Conservation (phyloP, 2,329 filamentous ascomycete genomes). For the Diaporthe aspalathi region DNA sequence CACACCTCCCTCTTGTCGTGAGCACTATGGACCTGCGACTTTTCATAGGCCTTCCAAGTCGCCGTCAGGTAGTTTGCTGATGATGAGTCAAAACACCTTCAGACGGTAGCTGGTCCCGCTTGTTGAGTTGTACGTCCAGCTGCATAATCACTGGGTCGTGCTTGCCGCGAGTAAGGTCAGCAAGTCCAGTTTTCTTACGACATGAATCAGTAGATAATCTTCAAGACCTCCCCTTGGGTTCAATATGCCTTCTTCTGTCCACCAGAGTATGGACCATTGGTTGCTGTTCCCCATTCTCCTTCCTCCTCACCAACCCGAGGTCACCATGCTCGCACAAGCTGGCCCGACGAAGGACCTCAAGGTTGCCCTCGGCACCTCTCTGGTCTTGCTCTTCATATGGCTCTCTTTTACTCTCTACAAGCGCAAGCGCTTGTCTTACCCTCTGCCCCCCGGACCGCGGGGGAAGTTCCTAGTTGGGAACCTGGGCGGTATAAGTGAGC, state of each 20-base stretch:
- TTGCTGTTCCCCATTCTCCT: constrained; percentile 21
- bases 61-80: constrained; percentile 33
- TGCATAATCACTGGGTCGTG: constrained; percentile 35
- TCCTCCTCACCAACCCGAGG: background rate
- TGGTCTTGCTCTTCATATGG: constrained; percentile 28
- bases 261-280: constrained; percentile 8
- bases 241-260: constrained; percentile 22
- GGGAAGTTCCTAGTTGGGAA: constrained; percentile 47
- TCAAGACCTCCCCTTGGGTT: constrained; percentile 22
- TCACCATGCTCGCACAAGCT: constrained; percentile 34
- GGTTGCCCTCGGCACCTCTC: constrained; percentile 25
- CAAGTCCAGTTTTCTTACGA: constrained; percentile 28
- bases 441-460: constrained; percentile 47
- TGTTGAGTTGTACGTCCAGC: constrained; percentile 37
- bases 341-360: constrained; percentile 19
- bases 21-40: constrained; percentile 31
- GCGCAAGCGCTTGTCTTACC: constrained; percentile 29
- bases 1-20: constrained; percentile 35
- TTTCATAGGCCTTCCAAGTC: constrained; percentile 35
- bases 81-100: constrained; percentile 37
- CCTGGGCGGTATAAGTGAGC: constrained; percentile 47
- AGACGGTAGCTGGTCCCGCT: constrained; percentile 31
- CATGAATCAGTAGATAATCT: constrained; percentile 36
- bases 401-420: constrained; percentile 19
- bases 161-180: constrained; percentile 39